Evolutionary conservation across 176 grass and related monocot genomes (phyloP).

Genomic region (Stipa capillata): DNA sequence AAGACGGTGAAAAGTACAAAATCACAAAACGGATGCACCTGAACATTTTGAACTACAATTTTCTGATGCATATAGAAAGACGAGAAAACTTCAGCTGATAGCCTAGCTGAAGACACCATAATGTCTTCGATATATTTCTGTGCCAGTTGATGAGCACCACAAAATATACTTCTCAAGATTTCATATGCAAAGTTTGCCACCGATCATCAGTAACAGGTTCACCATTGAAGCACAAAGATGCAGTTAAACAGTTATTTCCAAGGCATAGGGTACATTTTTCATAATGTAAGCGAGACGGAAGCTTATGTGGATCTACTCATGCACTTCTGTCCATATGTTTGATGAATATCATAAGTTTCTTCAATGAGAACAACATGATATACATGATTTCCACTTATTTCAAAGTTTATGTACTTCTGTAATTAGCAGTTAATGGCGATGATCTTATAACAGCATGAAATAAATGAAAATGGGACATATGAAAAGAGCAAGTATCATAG

Average conservation of each 20-base stretch:
- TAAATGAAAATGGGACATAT: not conserved
- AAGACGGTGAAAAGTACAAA: not conserved
- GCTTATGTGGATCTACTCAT: not conserved
- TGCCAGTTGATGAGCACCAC: not conserved
- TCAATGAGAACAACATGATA: not conserved
- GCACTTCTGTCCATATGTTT: not conserved
- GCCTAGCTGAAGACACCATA: not conserved
- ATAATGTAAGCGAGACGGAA: not conserved
- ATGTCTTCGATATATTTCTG: not conserved
- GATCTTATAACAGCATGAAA: not conserved
- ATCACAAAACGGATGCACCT: not conserved
- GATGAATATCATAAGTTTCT: not conserved
- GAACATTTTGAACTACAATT: not conserved
- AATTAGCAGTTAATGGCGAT: not conserved
- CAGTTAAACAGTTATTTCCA: not conserved
- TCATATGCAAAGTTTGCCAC: not conserved
- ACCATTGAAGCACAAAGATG: not conserved
- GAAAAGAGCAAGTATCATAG: not conserved
- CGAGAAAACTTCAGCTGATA: not conserved
- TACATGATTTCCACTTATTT: not conserved
- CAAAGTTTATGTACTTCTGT: not conserved
- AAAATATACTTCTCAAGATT: not conserved
- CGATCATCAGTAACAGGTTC: not conserved
- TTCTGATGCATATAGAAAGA: not conserved
- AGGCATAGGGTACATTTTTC: not conserved